phyloP scores from a whole-genome alignment of 2,329 filamentous ascomycete species.

The Phialophora verrucosa region DNA sequence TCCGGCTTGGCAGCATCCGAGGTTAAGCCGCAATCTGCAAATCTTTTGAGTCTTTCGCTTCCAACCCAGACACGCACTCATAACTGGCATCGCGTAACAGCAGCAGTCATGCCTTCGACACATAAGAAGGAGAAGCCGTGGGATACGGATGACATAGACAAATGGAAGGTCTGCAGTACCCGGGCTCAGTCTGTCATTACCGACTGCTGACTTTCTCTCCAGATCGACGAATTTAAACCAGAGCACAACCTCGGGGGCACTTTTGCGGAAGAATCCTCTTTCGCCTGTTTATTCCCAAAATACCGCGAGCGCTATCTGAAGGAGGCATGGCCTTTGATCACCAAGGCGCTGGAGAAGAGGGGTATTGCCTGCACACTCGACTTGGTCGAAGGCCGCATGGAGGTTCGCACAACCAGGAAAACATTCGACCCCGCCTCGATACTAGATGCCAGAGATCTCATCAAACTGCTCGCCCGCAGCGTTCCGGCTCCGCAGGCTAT shows the following conservation, averaged over 20 bases:
- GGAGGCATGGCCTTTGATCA: conserved; percentile 91
- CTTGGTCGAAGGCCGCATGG: conserved; percentile 95
- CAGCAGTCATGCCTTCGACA: conserved; percentile 74
- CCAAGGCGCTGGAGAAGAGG: conserved; percentile 80
- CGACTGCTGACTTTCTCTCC: conserved; percentile 19
- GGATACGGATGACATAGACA: conserved; percentile 97
- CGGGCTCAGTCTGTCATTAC: not conserved
- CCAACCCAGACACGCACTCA: not conserved
- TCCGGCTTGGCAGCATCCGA: not conserved
- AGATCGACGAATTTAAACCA: conserved; percentile 81
- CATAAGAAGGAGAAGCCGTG: conserved; percentile 90
- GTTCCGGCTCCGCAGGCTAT: conserved; percentile 81
- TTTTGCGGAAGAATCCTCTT: conserved; percentile 92
- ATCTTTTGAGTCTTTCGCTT: not conserved
- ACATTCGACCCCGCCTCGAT: conserved; percentile 92
- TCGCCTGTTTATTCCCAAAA: conserved; percentile 83
- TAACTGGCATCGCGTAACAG: not conserved
- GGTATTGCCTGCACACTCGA: conserved; percentile 92
- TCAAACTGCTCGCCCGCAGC: conserved; percentile 87
- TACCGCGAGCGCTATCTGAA: conserved; percentile 94
- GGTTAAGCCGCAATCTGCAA: conserved; percentile 6
- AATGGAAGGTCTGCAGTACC: conserved; percentile 73
- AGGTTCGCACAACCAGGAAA: conserved; percentile 90
- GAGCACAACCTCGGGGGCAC: conserved; percentile 84
- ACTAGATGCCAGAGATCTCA: conserved; percentile 89